These are phyloP conservation scores for Mycena crocata DNA, from an alignment of 768 basidiomycete species.

Conservation along the genomic window DNA sequence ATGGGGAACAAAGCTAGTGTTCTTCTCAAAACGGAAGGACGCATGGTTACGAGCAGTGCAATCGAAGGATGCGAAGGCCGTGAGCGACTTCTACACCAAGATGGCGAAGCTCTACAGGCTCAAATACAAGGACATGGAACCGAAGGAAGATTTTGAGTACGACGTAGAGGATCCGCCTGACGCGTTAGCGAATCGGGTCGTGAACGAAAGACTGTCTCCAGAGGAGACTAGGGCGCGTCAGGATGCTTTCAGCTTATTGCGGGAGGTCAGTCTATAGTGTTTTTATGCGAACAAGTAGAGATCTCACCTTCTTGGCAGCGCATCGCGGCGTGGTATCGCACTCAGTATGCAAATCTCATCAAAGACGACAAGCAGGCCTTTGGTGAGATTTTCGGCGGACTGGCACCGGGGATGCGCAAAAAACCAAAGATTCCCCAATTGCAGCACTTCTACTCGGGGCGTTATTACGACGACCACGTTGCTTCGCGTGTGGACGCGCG, in stretches of 20 bases:
- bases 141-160: background rate
- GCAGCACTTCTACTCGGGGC: background rate
- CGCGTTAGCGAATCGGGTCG: background rate
- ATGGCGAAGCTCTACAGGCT: background rate
- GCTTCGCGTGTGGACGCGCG: background rate
- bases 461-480: background rate
- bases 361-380: background rate
- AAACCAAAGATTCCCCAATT: background rate
- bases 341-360: background rate
- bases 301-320: too few relatives aligned
- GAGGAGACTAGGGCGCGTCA: background rate
- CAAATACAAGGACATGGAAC: background rate
- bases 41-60: background rate
- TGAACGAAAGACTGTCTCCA: background rate
- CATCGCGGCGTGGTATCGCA: background rate
- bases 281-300: too few relatives aligned
- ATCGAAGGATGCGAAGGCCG: background rate
- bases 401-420: background rate
- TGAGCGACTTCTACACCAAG: constrained; percentile 8
- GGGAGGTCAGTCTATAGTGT: background rate
- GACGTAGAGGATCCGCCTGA: constrained; percentile 8
- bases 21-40: background rate
- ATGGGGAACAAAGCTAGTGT: background rate
- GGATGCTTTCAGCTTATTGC: background rate
- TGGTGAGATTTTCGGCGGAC: background rate